Conservation (phyloP, 2,329 filamentous ascomycete genomes). For the Chaetothyriales sp. region DNA sequence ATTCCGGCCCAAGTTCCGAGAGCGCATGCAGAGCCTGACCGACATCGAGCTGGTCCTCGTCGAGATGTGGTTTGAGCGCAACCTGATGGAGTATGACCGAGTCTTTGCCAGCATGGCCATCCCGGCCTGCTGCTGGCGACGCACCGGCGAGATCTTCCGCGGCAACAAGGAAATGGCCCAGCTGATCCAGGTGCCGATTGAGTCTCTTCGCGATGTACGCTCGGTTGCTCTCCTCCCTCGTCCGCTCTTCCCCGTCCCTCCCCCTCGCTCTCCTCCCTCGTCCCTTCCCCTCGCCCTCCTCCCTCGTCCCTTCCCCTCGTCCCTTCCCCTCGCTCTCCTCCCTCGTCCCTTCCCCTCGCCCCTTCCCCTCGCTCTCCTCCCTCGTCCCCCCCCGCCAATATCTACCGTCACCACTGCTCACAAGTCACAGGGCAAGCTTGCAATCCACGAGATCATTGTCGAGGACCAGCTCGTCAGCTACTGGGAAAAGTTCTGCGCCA, state of each 20-base stretch:
- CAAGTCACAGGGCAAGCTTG: constrained; percentile 63
- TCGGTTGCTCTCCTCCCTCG: not conserved
- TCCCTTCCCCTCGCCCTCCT: not conserved
- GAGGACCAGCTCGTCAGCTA: constrained; percentile 93
- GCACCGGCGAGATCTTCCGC: constrained; percentile 92
- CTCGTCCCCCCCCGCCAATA: too few relatives aligned
- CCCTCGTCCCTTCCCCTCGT: too few relatives aligned
- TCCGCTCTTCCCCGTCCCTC: too few relatives aligned
- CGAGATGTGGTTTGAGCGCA: constrained; percentile 98
- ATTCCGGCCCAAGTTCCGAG: constrained; percentile 88
- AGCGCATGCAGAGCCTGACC: constrained; percentile 81
- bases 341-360: too few relatives aligned
- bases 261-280: not conserved
- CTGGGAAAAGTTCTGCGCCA: constrained; percentile 97
- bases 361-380: constrained; percentile 1
- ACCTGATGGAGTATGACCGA: constrained; percentile 92
- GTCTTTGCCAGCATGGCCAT: constrained; percentile 99
- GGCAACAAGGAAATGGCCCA: constrained; percentile 99
- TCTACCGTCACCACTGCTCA: constrained; percentile 1
- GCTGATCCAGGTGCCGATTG: constrained; percentile 82
- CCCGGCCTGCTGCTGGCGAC: constrained; percentile 89
- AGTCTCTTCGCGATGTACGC: constrained; percentile 77
- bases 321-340: not conserved
- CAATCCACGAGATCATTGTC: constrained; percentile 87
- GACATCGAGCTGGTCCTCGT: constrained; percentile 90